These are phyloP conservation scores for Hyaloscypha finlandica DNA, from an alignment of 495 filamentous ascomycete genomes.

Conservation along the genomic window DNA sequence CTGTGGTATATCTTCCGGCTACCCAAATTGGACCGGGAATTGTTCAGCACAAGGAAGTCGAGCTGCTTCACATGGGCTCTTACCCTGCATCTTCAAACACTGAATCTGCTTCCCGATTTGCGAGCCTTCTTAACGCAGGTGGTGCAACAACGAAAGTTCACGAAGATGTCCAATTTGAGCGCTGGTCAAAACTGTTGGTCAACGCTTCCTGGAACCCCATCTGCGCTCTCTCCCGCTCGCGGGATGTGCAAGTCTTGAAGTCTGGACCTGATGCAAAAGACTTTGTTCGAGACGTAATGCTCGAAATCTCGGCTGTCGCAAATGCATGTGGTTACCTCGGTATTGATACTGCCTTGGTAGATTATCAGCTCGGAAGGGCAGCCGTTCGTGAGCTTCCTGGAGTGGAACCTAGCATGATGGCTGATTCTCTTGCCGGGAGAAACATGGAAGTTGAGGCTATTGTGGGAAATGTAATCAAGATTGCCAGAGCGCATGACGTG, in stretches of 20 bases:
- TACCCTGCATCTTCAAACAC: slow-evolving; percentile 43
- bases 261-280: slow-evolving; percentile 38
- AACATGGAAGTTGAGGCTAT: slow-evolving; percentile 56
- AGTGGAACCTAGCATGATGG: slow-evolving; percentile 56
- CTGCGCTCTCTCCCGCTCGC: slow-evolving; percentile 48
- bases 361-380: slow-evolving; percentile 41
- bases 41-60: slow-evolving; percentile 37
- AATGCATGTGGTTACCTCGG: slow-evolving; percentile 43
- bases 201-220: slow-evolving; percentile 56
- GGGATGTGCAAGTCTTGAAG: slow-evolving; percentile 45
- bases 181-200: slow-evolving; percentile 55
- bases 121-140: slow-evolving; percentile 38
- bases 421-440: slow-evolving; percentile 45
- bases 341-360: slow-evolving; percentile 41
- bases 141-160: slow-evolving; percentile 42
- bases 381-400: slow-evolving; percentile 39
- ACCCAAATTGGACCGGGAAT: slow-evolving; percentile 43
- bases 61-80: slow-evolving; percentile 48
- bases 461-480: slow-evolving; percentile 49
- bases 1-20: slow-evolving; percentile 50
- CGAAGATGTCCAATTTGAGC: slow-evolving; percentile 50
- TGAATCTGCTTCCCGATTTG: slow-evolving; percentile 36
- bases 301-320: slow-evolving; percentile 51
- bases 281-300: slow-evolving; percentile 47
- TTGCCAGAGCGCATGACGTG: slow-evolving; percentile 45